Conservation (phyloP, 2,329 filamentous ascomycete genomes). For the Fusarium sarcochroum region DNA sequence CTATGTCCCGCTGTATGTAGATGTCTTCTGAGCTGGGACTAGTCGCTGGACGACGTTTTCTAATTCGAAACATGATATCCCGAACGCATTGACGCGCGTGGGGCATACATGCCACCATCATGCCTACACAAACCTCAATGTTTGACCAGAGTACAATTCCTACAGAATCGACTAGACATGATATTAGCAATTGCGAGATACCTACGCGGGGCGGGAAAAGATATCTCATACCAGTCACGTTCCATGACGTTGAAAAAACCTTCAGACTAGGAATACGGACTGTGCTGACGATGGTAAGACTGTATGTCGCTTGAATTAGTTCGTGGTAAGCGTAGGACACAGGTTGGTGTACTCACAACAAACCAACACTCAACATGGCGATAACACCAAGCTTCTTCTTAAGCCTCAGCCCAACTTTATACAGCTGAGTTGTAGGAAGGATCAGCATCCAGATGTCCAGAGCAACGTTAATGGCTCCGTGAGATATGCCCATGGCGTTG, state of each 20-base stretch:
- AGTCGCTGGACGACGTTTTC: accelerated
- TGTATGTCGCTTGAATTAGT: accelerated
- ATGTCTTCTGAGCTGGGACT: neutral
- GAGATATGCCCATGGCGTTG: neutral
- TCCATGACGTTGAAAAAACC: neutral
- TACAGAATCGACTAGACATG: neutral
- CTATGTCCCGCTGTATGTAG: neutral
- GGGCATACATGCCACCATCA: conserved; percentile 30
- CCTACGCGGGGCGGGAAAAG: accelerated
- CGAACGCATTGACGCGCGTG: conserved; percentile 8
- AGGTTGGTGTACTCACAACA: neutral
- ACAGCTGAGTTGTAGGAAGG: conserved; percentile 3
- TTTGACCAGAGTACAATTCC: conserved; percentile 7
- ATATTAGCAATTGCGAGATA: accelerated
- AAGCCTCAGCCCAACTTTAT: neutral
- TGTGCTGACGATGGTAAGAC: conserved; percentile 1
- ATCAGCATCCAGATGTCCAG: conserved; percentile 28
- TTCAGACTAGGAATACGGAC: neutral
- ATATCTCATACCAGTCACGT: neutral
- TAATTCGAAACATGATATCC: neutral
- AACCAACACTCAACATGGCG: conserved; percentile 16
- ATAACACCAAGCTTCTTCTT: conserved; percentile 18
- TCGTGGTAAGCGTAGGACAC: accelerated
- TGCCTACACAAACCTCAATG: conserved; percentile 8
- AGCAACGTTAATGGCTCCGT: conserved; percentile 1